Evolutionary conservation across 73 alveolate species (phyloP).

Genomic region (Uronychia binucleata): DNA sequence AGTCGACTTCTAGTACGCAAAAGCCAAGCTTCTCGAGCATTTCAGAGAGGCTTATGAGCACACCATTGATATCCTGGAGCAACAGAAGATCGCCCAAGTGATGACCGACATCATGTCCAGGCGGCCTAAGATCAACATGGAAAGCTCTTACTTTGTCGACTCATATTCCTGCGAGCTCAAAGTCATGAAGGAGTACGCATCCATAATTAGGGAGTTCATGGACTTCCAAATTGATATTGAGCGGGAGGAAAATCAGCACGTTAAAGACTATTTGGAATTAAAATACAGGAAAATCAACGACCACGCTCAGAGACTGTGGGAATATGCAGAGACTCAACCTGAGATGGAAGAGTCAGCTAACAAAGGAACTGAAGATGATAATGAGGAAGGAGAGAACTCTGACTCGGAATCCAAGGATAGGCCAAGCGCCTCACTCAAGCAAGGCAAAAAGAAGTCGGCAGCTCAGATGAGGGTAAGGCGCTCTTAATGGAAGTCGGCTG

Average conservation of each 20-base stretch:
- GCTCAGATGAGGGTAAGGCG: conserved; percentile 4
- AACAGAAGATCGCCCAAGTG: conserved; percentile 43
- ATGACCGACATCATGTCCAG: conserved; percentile 51
- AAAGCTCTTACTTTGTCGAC: conserved; percentile 53
- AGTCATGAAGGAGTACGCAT: not conserved
- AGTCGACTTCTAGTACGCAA: conserved; percentile 45
- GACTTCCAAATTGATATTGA: conserved; percentile 36
- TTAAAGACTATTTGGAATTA: conserved; percentile 42
- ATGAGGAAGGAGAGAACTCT: not conserved
- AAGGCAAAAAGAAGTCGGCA: conserved; percentile 23
- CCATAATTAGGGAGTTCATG: conserved; percentile 27
- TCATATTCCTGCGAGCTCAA: conserved; percentile 44
- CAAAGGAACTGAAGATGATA: not conserved
- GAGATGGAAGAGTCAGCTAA: not conserved
- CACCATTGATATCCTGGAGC: conserved; percentile 54
- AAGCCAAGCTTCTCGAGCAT: conserved; percentile 43
- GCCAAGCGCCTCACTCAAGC: not conserved
- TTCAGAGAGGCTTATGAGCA: conserved; percentile 50
- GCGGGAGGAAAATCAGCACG: conserved; percentile 22
- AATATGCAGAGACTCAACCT: conserved; percentile 2
- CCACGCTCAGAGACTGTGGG: conserved; percentile 31
- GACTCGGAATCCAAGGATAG: not conserved
- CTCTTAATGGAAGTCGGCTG: too few relatives aligned
- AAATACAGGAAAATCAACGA: conserved; percentile 47
- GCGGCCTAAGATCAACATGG: conserved; percentile 46